Conservation (phyloP, 345 rosid species). For the Corchorus olitorius region DNA sequence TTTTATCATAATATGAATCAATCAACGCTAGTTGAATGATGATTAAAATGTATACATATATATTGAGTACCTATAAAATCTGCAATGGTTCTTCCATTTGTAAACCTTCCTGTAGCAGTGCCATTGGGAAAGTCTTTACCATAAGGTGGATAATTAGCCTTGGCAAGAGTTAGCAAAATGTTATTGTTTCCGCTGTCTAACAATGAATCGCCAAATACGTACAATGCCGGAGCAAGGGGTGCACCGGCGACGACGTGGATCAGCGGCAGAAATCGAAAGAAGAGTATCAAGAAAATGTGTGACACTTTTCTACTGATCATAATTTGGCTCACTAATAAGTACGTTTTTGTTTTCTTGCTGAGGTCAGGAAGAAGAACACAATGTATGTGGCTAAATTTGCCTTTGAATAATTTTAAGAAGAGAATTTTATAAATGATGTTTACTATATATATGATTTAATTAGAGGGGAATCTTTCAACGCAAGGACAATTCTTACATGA, state of each 20-base stretch:
- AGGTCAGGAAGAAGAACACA: too few relatives aligned
- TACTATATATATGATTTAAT: too few relatives aligned
- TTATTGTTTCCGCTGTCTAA: slow-evolving; percentile 53
- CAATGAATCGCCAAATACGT: slow-evolving; percentile 48
- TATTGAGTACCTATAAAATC: slow-evolving; percentile 38
- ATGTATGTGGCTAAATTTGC: too few relatives aligned
- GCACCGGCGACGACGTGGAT: not conserved
- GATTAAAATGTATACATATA: too few relatives aligned
- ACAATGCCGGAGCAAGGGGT: slow-evolving; percentile 34
- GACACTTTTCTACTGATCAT: not conserved
- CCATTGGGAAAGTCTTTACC: slow-evolving; percentile 36
- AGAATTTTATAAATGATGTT: too few relatives aligned
- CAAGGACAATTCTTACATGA: too few relatives aligned
- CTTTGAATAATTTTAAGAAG: too few relatives aligned
- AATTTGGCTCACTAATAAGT: not conserved
- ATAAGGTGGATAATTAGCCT: slow-evolving; percentile 43
- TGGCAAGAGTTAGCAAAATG: slow-evolving; percentile 34
- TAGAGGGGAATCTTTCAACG: too few relatives aligned
- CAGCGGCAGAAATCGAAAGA: not conserved
- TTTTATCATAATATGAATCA: too few relatives aligned
- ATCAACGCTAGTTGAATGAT: too few relatives aligned
- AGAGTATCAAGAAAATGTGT: not conserved
- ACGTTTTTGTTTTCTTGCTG: not conserved
- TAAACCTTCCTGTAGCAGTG: slow-evolving; percentile 46
- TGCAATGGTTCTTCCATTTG: slow-evolving; percentile 38